Conservation (phyloP, 768 basidiomycete species). For the Royoungia palumana region DNA sequence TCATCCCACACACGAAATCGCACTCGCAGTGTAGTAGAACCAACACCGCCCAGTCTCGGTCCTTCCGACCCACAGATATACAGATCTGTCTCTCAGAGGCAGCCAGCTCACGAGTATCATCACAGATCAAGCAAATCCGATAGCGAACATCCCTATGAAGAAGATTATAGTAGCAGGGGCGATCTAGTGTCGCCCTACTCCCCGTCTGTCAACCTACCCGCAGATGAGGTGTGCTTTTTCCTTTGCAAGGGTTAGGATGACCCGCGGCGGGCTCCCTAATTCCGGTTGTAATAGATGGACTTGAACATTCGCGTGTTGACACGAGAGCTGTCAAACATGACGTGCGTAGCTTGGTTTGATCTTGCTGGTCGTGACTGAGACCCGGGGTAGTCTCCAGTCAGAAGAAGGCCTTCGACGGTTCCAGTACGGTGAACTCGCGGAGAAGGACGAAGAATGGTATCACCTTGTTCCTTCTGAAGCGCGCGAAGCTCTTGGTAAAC, state of each 20-base stretch:
- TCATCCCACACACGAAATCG: constrained; percentile 32
- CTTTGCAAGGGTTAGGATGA: constrained; percentile 20
- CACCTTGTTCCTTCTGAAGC: constrained; percentile 72
- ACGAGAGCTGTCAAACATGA: constrained; percentile 35
- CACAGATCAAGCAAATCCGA: constrained; percentile 44
- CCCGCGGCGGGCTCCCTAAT: constrained; percentile 2
- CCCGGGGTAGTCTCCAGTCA: constrained; percentile 48
- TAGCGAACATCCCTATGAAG: constrained; percentile 20
- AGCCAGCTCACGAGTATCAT: constrained; percentile 24
- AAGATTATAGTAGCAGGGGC: constrained; percentile 14
- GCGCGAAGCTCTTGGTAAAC: constrained; percentile 62
- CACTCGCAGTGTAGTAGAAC: constrained; percentile 37
- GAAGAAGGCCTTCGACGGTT: constrained; percentile 65
- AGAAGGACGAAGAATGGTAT: constrained; percentile 82
- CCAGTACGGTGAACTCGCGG: constrained; percentile 60
- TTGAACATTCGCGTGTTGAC: constrained; percentile 28
- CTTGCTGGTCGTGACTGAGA: constrained; percentile 10
- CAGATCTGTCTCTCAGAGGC: constrained; percentile 42
- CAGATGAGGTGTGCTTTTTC: constrained; percentile 35
- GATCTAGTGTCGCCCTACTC: constrained; percentile 34
- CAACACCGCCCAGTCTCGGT: constrained; percentile 27
- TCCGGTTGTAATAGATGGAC: constrained; percentile 22
- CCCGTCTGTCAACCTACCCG: constrained; percentile 34
- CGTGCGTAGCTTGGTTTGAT: constrained; percentile 32
- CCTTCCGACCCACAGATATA: constrained; percentile 55